Evolutionary conservation across 108 stramenopile genomes (phyloP), one percentile per base, ranked within the genome.

Genomic region (Cylindrotheca fusiformis): DNA sequence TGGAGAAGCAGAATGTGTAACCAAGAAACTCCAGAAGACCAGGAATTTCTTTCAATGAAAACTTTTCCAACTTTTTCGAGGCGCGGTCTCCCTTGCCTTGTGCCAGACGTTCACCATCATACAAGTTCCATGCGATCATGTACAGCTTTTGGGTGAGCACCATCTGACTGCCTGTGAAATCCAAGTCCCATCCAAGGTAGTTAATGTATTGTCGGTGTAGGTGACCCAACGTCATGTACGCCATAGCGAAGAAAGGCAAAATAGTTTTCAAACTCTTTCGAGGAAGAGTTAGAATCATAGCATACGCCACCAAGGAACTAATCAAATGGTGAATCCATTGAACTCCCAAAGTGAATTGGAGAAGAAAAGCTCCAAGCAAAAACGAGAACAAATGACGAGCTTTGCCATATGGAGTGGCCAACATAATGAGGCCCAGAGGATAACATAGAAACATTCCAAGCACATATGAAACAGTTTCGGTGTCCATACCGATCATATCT

Each of bases 301-400:
- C 78, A 71, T 98, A 98, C 14, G 89, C 90, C 27, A 94, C 66
- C 54, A 94, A 36, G 1, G 92, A 85, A 25, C 91, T 87, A 51
- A 98, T 88, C 44, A 98, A 62, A 27, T 96, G 95, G 73, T 98
- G 97, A 55, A 98, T 96, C 95, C 97, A 98, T 69, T 98, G 95
- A 32, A 82, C 85, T 24, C 93, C 96, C 60, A 90, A 67, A 3
- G 91, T 92, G 63, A 90, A 95, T 65, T 95, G 94, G 33, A 95
- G 83, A 33, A 96, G 61, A 64, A 93, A 96, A 19, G 86, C 86
- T 31, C 95, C 95, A 30, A 94, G 77, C 32, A 94, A 51, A 65
- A 96, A 94, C 69, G 88, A 90, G 67, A 91, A 94, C 8, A 93
- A 18, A 60, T 96, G 95, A 65, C 91, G 86, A 6, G 84, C 56